A percentile compares a stretch with the other conserved stretches of the same genome.
phyloP scores from a whole-genome alignment of 2,329 filamentous ascomycete species.

The Alternaria arborescens region DNA sequence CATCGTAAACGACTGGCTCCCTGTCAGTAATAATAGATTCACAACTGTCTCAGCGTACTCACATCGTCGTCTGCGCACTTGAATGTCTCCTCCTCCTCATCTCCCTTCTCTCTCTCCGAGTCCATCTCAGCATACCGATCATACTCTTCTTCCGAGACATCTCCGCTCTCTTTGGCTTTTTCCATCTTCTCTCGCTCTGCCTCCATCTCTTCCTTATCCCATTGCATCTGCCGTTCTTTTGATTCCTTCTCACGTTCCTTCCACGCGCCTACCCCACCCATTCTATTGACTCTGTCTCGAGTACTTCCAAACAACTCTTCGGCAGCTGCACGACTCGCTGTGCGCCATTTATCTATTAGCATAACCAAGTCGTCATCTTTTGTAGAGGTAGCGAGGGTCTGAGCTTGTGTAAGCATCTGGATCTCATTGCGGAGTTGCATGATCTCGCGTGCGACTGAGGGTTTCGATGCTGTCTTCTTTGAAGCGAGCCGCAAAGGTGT shows the following conservation, averaged over 20 bases:
- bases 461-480: slow-evolving; percentile 31
- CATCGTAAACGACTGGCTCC: slow-evolving; percentile 69
- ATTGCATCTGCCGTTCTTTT: slow-evolving; percentile 46
- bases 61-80: slow-evolving; percentile 51
- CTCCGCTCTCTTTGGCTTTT: slow-evolving; percentile 48
- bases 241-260: slow-evolving; percentile 50
- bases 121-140: slow-evolving; percentile 53
- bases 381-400: slow-evolving; percentile 43
- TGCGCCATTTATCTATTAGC: slow-evolving; percentile 68
- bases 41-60: slow-evolving; percentile 23
- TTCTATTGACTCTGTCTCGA: slow-evolving; percentile 67
- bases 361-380: slow-evolving; percentile 64
- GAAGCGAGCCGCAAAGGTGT: slow-evolving; percentile 19
- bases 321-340: slow-evolving; percentile 67
- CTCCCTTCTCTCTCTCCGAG: slow-evolving; percentile 50
- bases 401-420: slow-evolving; percentile 54
- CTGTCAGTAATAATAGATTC: slow-evolving; percentile 13
- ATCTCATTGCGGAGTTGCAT: slow-evolving; percentile 50
- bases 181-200: slow-evolving; percentile 56
- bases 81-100: slow-evolving; percentile 51
- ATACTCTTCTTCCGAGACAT: slow-evolving; percentile 59
- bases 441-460: slow-evolving; percentile 42
- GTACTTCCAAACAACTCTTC: slow-evolving; percentile 72
- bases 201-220: slow-evolving; percentile 48
- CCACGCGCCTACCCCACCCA: slow-evolving; percentile 70